These are phyloP conservation scores for Cornus controversa DNA, from an alignment of 148 eudicot species.

Conservation along the genomic window DNA sequence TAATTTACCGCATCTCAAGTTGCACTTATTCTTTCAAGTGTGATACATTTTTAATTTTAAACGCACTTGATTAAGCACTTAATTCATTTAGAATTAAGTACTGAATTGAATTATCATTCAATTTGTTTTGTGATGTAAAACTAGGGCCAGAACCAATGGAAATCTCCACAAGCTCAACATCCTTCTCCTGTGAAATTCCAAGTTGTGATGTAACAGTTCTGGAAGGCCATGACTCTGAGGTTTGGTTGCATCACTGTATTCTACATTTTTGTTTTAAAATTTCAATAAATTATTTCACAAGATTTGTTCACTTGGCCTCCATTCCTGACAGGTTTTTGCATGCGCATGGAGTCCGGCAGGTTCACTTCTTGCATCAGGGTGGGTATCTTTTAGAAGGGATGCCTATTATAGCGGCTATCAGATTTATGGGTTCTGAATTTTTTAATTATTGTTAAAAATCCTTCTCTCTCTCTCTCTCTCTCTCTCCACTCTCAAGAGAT, in stretches of 20 bases:
- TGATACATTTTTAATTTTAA: neutral
- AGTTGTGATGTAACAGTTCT: conserved; percentile 47
- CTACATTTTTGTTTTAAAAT: neutral
- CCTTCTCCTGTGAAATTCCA: conserved; percentile 47
- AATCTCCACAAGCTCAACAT: conserved; percentile 30
- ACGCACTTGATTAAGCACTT: neutral
- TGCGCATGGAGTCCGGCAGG: conserved; percentile 79
- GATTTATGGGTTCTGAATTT: neutral
- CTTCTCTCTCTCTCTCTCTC: neutral
- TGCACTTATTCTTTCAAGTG: neutral
- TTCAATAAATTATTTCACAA: neutral
- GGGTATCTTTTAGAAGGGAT: conserved; percentile 16
- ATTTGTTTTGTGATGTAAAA: neutral
- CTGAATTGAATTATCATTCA: neutral
- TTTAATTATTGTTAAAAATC: neutral
- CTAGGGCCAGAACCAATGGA: conserved; percentile 59
- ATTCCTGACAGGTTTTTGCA: conserved; percentile 54
- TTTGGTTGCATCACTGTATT: conserved; percentile 19
- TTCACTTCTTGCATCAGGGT: conserved; percentile 77
- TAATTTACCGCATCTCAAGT: neutral
- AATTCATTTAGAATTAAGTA: too few species aligned
- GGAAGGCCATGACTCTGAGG: conserved; percentile 75
- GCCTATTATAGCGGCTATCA: neutral
- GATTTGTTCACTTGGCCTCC: conserved; percentile 5
- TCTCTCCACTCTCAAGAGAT: neutral